These are phyloP conservation scores for Phytophthora pini DNA, from an alignment of 352 stramenopile species.

Conservation along the genomic window DNA sequence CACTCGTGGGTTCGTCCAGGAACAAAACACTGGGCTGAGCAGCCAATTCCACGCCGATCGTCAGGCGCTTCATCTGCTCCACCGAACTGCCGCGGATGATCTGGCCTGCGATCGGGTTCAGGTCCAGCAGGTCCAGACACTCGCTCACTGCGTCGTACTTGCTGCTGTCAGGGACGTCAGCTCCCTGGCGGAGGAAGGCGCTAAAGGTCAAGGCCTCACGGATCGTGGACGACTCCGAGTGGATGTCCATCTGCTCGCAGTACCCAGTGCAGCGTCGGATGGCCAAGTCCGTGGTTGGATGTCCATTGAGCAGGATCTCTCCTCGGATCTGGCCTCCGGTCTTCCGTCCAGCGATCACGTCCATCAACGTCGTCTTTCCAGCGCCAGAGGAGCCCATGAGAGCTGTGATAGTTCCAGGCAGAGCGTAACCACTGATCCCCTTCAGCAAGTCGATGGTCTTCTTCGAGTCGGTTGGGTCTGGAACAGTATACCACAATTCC, in stretches of 20 bases:
- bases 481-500: conserved; percentile 23
- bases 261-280: conserved; percentile 35
- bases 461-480: conserved; percentile 9
- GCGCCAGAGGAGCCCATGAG: conserved; percentile 79
- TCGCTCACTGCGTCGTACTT: conserved; percentile 40
- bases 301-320: conserved; percentile 92
- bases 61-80: conserved; percentile 26
- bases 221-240: conserved; percentile 28
- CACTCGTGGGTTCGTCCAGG: conserved; percentile 23
- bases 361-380: conserved; percentile 95
- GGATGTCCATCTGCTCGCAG: conserved; percentile 48
- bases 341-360: conserved; percentile 95
- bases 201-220: conserved; percentile 58
- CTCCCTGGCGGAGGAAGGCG: conserved; percentile 15
- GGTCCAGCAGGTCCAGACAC: conserved; percentile 37
- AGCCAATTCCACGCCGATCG: conserved; percentile 22
- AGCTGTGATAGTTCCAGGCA: conserved; percentile 60
- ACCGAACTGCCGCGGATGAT: conserved; percentile 36
- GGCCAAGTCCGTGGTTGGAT: conserved; percentile 43
- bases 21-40: conserved; percentile 24
- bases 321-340: conserved; percentile 84
- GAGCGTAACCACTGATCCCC: conserved; percentile 53
- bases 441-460: conserved; percentile 54
- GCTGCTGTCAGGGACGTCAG: conserved; percentile 12
- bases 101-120: conserved; percentile 40